These are phyloP conservation scores for Globisporangium alternatum DNA, from an alignment of 352 stramenopile genomes.

Conservation along the genomic window DNA sequence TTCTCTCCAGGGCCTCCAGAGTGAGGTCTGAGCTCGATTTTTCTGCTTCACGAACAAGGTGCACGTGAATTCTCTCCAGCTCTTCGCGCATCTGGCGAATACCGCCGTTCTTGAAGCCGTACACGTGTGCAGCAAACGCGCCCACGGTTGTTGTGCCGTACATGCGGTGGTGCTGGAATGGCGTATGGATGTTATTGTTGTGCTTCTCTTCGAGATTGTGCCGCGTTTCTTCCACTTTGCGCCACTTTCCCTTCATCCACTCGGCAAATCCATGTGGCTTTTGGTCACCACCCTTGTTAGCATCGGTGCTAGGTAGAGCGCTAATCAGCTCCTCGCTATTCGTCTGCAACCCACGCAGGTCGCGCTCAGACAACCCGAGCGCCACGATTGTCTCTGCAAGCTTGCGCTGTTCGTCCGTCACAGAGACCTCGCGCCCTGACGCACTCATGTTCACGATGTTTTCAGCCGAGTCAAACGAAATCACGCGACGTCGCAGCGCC, in stretches of 20 bases:
- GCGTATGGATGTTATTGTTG: conserved; percentile 4
- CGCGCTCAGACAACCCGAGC: conserved; percentile 53
- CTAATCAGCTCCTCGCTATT: conserved; percentile 12
- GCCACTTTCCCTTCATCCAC: conserved; percentile 24
- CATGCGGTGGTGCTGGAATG: conserved; percentile 62
- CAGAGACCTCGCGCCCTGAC: conserved; percentile 27
- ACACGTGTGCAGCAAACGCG: conserved; percentile 81
- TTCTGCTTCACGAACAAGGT: conserved; percentile 50
- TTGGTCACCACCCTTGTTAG: conserved; percentile 11
- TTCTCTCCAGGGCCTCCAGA: conserved; percentile 66
- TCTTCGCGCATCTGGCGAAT: conserved; percentile 75
- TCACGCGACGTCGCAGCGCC: conserved; percentile 57
- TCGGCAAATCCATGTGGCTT: conserved; percentile 11
- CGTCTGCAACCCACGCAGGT: conserved; percentile 35
- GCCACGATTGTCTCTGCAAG: conserved; percentile 74
- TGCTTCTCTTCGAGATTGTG: conserved; percentile 9
- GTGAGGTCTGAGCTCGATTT: conserved; percentile 64
- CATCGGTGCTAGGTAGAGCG: background rate
- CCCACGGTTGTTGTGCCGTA: conserved; percentile 81
- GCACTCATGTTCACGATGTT: conserved; percentile 67
- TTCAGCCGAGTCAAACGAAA: conserved; percentile 76
- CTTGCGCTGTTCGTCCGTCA: conserved; percentile 59
- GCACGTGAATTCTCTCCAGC: conserved; percentile 46
- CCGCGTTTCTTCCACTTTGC: conserved; percentile 11
- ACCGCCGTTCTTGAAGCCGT: conserved; percentile 76